Evolutionary conservation across 495 filamentous ascomycete species (phyloP), one percentile per base, ranked within the genome.

Genomic region (Hypoxylon lenormandii): DNA sequence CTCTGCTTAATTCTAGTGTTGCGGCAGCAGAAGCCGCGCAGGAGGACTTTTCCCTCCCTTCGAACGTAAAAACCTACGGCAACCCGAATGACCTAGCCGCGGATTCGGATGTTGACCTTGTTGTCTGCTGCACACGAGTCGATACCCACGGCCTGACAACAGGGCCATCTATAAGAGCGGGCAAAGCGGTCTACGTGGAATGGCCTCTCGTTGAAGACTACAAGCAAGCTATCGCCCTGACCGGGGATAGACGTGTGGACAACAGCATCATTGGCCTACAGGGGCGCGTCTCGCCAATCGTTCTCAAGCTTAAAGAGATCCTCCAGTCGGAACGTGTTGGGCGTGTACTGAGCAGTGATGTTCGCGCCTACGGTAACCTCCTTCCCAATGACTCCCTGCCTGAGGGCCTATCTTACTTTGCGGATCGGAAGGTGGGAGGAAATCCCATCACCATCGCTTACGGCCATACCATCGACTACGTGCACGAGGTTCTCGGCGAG

Each of bases 181-280:
- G 85, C n/a, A 89, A 89, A 69, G 74, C 79, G 30, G 83, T 85
- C 11, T 89, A 77, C 55, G 78, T 85, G 21, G 88, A 90, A 70
- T 90, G 88, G 88, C 83, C 83, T 11, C 74, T 86, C 0, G 80
- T 78, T 0, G 63, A 79, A 23, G 68, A 79, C 48, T 62, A 70
- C 21, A 40, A 60, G 18, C 70, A 78, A 10, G 81, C 80, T 0
- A 57, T 78, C 47, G 81, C 84, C 40, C 57, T 90, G 60, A 78
- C 79, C 0, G 82, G 78, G 1, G 68, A 73, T 19, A 48, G 75
- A 50, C 72, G 71, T 1, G 76, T 80, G 0, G 79, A 79, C 0
- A 79, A 77, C 57, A 85, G 78, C 3, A 73, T 84, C 3, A 81
- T 89, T 0, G 85, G 86, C 4, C 66, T 86, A 16, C 86, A 89